Conservation (phyloP, 257 asterid species). For the Solanum lignicaule region DNA sequence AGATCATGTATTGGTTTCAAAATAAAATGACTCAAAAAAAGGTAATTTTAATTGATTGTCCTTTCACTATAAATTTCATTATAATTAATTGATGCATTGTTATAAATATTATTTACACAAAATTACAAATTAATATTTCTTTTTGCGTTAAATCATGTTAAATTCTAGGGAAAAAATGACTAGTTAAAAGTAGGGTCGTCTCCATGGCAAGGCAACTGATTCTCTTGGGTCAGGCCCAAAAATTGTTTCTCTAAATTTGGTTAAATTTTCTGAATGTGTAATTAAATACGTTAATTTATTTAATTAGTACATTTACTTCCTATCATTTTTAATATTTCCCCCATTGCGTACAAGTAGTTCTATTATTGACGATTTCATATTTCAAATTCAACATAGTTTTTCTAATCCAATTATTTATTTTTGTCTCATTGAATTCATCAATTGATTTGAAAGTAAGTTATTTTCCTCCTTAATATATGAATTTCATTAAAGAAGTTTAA, state of each 20-base stretch:
- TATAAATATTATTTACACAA: neutral
- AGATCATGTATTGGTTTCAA: conserved; percentile 67
- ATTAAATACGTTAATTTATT: neutral
- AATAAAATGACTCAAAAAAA: conserved; percentile 52
- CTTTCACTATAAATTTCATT: neutral
- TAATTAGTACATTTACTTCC: neutral
- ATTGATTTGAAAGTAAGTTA: neutral
- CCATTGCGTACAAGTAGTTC: neutral
- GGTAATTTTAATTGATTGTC: conserved; percentile 19
- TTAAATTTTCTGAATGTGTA: neutral
- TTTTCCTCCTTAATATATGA: neutral
- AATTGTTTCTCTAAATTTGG: neutral
- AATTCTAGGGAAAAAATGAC: neutral
- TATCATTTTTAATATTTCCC: too few species aligned
- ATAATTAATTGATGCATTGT: too few species aligned
- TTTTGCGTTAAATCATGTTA: neutral
- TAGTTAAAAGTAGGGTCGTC: neutral
- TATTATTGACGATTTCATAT: neutral
- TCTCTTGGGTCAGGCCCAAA: neutral
- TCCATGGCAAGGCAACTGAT: neutral
- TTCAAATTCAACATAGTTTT: neutral
- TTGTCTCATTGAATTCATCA: neutral
- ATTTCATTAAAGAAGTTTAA: neutral
- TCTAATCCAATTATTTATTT: neutral
- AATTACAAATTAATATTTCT: neutral